Conservation (phyloP, 306 rosid genomes). For the Bauhinia variegata region DNA sequence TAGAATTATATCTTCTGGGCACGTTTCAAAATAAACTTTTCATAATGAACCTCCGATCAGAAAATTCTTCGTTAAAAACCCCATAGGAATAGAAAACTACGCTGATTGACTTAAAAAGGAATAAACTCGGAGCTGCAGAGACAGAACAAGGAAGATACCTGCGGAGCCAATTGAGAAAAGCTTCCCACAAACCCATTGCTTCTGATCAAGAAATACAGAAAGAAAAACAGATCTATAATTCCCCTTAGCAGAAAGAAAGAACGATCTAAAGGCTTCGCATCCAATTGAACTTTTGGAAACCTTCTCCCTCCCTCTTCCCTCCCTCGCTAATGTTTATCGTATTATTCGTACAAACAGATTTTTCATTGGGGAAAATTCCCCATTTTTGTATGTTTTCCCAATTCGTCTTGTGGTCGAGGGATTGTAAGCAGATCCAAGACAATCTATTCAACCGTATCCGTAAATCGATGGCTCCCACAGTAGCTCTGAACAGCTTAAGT, state of each 20-base stretch:
- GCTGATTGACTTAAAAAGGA: not conserved
- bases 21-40: not conserved
- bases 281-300: conserved; percentile 31
- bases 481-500: not conserved
- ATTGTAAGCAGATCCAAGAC: conserved; percentile 17
- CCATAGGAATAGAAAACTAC: not conserved
- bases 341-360: conserved; percentile 20
- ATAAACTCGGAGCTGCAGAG: not conserved
- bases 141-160: conserved; percentile 46
- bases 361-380: no score
- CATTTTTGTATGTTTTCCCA: not conserved
- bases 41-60: not conserved
- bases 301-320: conserved; percentile 29
- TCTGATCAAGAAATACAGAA: conserved; percentile 24
- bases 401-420: not conserved
- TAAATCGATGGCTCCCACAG: conserved; percentile 17
- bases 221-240: conserved; percentile 43
- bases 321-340: conserved; percentile 10
- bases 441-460: conserved; percentile 1
- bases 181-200: conserved; percentile 84
- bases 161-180: conserved; percentile 86
- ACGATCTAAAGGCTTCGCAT: conserved; percentile 29
- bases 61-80: not conserved
- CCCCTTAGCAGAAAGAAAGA: conserved; percentile 30
- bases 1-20: not conserved